Percentiles rank a stretch among this genome's conserved stretches.
These are phyloP conservation scores for Candolleomyces eurysporus DNA, from an alignment of 768 basidiomycete genomes.

Conservation along the genomic window DNA sequence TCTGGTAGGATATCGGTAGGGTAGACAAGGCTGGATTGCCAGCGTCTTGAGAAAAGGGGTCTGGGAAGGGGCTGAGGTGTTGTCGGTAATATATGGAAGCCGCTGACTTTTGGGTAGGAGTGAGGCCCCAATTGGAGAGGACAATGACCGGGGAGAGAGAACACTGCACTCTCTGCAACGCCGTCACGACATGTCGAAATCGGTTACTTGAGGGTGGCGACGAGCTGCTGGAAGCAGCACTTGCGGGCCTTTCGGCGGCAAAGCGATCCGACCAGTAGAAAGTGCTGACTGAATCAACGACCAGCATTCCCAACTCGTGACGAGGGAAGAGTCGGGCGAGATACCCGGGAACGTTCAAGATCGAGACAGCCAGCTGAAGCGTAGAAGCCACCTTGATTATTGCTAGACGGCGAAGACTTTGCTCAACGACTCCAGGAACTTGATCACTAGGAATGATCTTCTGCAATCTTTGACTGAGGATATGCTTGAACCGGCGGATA, in stretches of 20 bases:
- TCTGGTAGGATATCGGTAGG: neutral
- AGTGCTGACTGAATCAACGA: conserved; percentile 72
- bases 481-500: conserved; percentile 46
- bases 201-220: conserved; percentile 13
- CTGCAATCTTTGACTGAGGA: conserved; percentile 50
- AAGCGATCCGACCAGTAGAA: conserved; percentile 81
- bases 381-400: conserved; percentile 70
- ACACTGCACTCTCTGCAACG: conserved; percentile 22
- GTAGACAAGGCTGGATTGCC: neutral
- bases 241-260: conserved; percentile 50
- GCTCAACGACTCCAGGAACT: conserved; percentile 11
- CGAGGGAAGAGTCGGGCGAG: conserved; percentile 47
- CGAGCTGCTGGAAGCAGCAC: conserved; percentile 9
- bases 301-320: conserved; percentile 61
- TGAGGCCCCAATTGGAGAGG: conserved; percentile 15
- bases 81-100: conserved; percentile 39
- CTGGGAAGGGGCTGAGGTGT: conserved; percentile 48
- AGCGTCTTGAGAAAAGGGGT: conserved; percentile 16
- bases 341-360: conserved; percentile 56
- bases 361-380: conserved; percentile 64
- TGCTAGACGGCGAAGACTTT: conserved; percentile 54
- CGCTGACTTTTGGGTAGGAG: conserved; percentile 6
- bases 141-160: conserved; percentile 13
- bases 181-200: conserved; percentile 45
- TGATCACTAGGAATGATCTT: conserved; percentile 23